Evolutionary conservation across 257 asterid species (phyloP), one percentile per base, ranked within the genome.

Genomic region (Apocynum venetum): DNA sequence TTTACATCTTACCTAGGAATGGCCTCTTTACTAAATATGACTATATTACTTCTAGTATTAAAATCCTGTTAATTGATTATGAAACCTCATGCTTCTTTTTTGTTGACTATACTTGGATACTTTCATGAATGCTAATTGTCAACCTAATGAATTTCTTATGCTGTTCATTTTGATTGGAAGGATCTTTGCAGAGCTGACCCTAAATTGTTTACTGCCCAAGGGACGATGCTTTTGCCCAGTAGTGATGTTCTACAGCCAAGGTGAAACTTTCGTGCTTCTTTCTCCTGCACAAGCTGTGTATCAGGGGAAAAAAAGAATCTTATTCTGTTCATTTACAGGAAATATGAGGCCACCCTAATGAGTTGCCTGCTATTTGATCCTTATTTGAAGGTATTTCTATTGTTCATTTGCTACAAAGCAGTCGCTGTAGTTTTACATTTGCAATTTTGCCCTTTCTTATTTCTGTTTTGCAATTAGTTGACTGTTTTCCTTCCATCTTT

Each of bases 141-240:
- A 20, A 25, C 49, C 43, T 48, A 43, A 25, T 51, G 76, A 40
- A 53, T 38, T 31, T 52, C 76, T 73, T 55, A 73, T 51, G 48
- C 48, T 55, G 79, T 80, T 76, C 72, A 63, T 76, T 78, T 82
- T 88, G 81, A 66, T 79, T 84, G 64, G 80, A 80, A 94, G 98
- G 98, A 94, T 89, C 93, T 94, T 31, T 92, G 96, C 79, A 92
- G 88, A 82, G 97, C 91, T 79, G 98, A 94, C 85, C 92, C 98
- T 67, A 92, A 91, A 81, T 85, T 86, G 77, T 91, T 94, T 84
- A 90, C 92, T 47, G 83, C 95, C 75, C 96, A 94, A 71, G 92
- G 97, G 98, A 90, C 96, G 72, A 86, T 90, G 90, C 91, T 94
- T 80, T 85, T 94, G 84, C 97, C 97, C 47, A 90, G 91, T 82